A percentile compares a stretch with the other conserved stretches of the same genome.
Evolutionary conservation across 768 basidiomycete species (phyloP).

Genomic region (Boletus vinaceobasis): DNA sequence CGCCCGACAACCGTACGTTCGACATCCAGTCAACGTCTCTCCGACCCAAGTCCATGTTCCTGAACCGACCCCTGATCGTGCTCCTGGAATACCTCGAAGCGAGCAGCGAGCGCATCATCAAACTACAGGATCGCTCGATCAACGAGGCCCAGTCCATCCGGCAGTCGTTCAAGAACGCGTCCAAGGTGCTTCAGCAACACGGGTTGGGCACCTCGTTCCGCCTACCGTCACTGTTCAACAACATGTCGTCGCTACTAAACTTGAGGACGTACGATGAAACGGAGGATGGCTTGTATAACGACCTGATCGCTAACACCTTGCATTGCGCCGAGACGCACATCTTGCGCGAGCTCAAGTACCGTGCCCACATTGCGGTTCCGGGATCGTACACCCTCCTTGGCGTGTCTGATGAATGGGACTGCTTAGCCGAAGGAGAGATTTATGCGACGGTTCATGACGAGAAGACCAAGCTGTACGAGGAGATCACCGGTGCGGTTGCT

Average conservation of each 20-base stretch:
- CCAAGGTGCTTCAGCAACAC: slow-evolving; percentile 40
- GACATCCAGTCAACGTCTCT: slow-evolving; percentile 48
- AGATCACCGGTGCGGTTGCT: slow-evolving; percentile 38
- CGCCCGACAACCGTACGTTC: slow-evolving; percentile 35
- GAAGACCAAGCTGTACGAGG: slow-evolving; percentile 20
- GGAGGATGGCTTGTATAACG: slow-evolving; percentile 25
- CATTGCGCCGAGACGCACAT: slow-evolving; percentile 42
- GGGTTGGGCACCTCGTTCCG: slow-evolving; percentile 45
- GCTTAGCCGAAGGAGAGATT: slow-evolving; percentile 44
- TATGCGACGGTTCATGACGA: slow-evolving; percentile 41
- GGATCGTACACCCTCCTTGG: slow-evolving; percentile 50
- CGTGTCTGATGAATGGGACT: slow-evolving; percentile 49
- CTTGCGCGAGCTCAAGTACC: slow-evolving; percentile 50
- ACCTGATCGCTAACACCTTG: slow-evolving; percentile 37
- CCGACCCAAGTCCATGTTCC: slow-evolving; percentile 40
- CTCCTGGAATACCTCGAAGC: slow-evolving; percentile 46
- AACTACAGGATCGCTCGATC: slow-evolving; percentile 39
- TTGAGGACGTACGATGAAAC: slow-evolving; percentile 19
- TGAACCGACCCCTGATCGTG: slow-evolving; percentile 48
- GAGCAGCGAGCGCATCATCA: slow-evolving; percentile 29
- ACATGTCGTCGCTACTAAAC: slow-evolving; percentile 34
- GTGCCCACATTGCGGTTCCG: slow-evolving; percentile 48
- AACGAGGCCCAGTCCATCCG: slow-evolving; percentile 34
- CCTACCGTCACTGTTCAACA: slow-evolving; percentile 41
- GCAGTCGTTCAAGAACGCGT: slow-evolving; percentile 33